Percentiles rank a stretch among this genome's conserved stretches.
Conservation (phyloP, 176 grass and related monocot genomes). For the Oryza longistaminata region DNA sequence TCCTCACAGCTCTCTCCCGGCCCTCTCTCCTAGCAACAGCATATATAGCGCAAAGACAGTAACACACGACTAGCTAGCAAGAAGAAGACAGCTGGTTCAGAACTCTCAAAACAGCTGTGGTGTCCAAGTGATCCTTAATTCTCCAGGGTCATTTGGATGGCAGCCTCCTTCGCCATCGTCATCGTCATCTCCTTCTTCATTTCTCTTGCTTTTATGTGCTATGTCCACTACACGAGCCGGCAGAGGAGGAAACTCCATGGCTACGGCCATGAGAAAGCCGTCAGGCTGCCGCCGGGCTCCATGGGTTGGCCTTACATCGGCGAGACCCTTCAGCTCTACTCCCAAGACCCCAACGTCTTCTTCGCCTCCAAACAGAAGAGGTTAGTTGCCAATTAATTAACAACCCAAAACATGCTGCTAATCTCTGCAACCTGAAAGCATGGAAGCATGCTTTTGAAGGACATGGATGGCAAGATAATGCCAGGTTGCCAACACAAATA, state of each 20-base stretch:
- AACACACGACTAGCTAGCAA: neutral
- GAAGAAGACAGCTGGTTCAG: neutral
- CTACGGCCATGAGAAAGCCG: neutral
- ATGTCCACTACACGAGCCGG: slow-evolving; percentile 7
- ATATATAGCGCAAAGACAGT: slow-evolving; percentile 1
- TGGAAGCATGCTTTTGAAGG: neutral
- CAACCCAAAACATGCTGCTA: neutral
- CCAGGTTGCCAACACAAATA: neutral
- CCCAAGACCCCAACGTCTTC: slow-evolving; percentile 86
- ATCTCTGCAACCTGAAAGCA: neutral
- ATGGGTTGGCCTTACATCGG: slow-evolving; percentile 94
- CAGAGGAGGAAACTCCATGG: slow-evolving; percentile 22
- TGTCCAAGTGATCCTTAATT: slow-evolving; percentile 35
- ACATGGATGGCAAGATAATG: neutral
- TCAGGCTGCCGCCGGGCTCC: slow-evolving; percentile 76
- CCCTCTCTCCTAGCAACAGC: slow-evolving; percentile 1
- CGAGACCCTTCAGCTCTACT: slow-evolving; percentile 96
- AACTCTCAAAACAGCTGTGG: neutral
- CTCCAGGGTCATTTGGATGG: slow-evolving; percentile 45
- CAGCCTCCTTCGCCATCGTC: slow-evolving; percentile 22
- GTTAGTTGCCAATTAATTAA: slow-evolving; percentile 17
- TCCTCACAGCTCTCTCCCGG: slow-evolving; percentile 17
- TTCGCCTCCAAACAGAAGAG: slow-evolving; percentile 75
- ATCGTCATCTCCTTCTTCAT: slow-evolving; percentile 42
- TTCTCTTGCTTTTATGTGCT: slow-evolving; percentile 17